Conservation (phyloP, 208 protist species). For the Acanthamoeba lenticulata region DNA sequence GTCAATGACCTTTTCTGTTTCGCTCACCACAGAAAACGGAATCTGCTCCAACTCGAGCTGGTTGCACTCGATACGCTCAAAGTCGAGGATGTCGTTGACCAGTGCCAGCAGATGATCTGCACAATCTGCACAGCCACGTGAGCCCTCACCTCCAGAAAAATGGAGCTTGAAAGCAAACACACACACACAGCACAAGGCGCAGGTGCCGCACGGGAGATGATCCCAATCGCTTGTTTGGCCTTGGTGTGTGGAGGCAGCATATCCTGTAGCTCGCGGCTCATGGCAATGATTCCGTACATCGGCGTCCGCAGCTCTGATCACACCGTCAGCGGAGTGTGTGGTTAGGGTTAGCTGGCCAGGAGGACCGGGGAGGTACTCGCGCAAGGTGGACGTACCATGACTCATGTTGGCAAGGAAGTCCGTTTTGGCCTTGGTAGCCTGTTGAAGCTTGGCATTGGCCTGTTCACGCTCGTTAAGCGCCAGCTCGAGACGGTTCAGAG, state of each 20-base stretch:
- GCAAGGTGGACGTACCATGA: background rate
- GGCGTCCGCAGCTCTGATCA: slow-evolving; percentile 26
- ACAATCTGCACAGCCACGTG: too few relatives aligned
- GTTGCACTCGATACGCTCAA: too few relatives aligned
- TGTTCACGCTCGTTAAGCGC: background rate
- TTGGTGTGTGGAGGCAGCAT: background rate
- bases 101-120: too few relatives aligned
- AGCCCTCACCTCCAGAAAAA: too few relatives aligned
- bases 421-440: slow-evolving; percentile 29
- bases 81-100: too few relatives aligned
- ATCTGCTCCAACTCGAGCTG: too few relatives aligned
- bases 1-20: background rate
- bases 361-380: background rate
- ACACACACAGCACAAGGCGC: too few relatives aligned
- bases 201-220: background rate
- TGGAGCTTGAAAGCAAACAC: too few relatives aligned
- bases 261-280: slow-evolving; percentile 15
- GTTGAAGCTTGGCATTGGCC: background rate
- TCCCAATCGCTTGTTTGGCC: background rate
- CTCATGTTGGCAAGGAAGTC: slow-evolving; percentile 37
- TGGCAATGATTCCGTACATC: slow-evolving; percentile 15
- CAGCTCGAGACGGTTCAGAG: background rate
- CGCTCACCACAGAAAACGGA: too few relatives aligned
- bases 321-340: too few relatives aligned
- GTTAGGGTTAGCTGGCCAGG: background rate